Base-by-base conservation (phyloP, 2,329 filamentous ascomycete genomes). In the Fusarium sulawesiense region DNA sequence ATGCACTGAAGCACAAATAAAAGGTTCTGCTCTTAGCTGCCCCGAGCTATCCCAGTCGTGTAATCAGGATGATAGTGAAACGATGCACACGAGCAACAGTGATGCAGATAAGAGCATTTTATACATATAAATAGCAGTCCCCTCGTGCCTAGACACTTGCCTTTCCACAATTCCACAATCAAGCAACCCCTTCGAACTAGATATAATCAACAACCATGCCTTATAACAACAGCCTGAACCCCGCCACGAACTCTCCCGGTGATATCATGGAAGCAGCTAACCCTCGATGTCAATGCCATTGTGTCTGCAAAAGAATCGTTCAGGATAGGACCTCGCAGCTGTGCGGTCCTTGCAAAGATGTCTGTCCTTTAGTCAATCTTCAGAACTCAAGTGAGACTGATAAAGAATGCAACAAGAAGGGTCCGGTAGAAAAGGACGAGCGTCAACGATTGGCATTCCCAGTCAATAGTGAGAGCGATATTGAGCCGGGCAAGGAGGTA, bases 191-290 rank as follows among this genome's bases (percentile, higher is more conserved):
- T 37, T 12, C 9, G 18, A 37, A 37, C 34, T n/a, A 12, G 4
- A 37, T 12, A 37, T 6, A n/a, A 3, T 4, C 18, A 37, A 37
- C 18, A 12, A 6, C 18, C 18, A 37, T 37, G 34, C 34, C 34
- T 37, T n/a, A n/a, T 12, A 11, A n/a, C 6, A n/a, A n/a, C 10
- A 37, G 18, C 10, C 18, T 37, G 18, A n/a, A n/a, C 18, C 34
- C 11, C 6, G 11, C 11, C 1, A 6, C 6, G 9, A 12, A 37
- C 4, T 37, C 18, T 9, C 5, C 18, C 1, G 5, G 5, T 37
- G 18, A 2, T 7, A 7, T n/a, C 10, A 7, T 37, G 9, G 34
- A 37, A 37, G 3, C 9, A n/a, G 34, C 34, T n/a, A 37, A 37
- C 9, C 34, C 34, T n/a, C 18, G 34, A 37, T 37, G 34, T 6